Percentiles rank a stretch among this genome's conserved stretches.
phyloP scores from a whole-genome alignment of 441 rosid genomes.

The Aquilaria agallochum region DNA sequence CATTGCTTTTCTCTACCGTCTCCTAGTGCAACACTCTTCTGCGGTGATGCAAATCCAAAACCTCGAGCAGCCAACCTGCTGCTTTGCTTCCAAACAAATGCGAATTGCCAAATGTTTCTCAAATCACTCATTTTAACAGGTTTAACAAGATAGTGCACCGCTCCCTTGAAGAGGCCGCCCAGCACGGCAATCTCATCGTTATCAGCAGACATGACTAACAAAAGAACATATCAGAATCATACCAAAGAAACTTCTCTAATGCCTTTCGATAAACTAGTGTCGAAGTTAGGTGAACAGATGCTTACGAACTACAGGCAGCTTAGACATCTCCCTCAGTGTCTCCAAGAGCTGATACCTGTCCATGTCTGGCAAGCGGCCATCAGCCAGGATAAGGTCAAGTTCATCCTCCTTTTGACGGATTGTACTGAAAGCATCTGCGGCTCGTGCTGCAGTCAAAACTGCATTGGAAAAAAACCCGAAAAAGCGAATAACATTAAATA shows the following conservation, averaged over 20 bases:
- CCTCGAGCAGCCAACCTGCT: conserved; percentile 1
- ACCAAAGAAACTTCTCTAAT: background rate
- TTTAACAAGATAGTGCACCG: conserved; percentile 32
- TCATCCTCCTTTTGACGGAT: conserved; percentile 15
- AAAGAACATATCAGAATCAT: background rate
- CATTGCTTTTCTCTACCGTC: conserved; percentile 13
- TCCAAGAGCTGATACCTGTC: conserved; percentile 42
- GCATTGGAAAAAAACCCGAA: conserved; percentile 6
- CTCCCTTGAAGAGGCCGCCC: conserved; percentile 42
- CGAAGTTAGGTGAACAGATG: background rate
- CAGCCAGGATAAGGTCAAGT: conserved; percentile 39
- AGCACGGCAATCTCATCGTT: conserved; percentile 20
- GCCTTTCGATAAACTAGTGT: background rate
- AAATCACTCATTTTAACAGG: conserved; percentile 30
- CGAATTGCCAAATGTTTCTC: conserved; percentile 43
- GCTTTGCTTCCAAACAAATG: conserved; percentile 14
- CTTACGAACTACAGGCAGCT: conserved; percentile 41
- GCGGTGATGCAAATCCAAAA: conserved; percentile 3
- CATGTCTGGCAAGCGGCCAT: conserved; percentile 41
- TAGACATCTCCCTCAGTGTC: conserved; percentile 21
- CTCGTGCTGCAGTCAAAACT: conserved; percentile 36
- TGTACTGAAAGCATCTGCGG: conserved; percentile 31
- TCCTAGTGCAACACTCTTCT: conserved; percentile 9
- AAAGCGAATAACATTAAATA: too few species aligned
- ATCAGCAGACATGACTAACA: conserved; percentile 33